Evolutionary conservation across 768 basidiomycete species (phyloP), one percentile per base, ranked within the genome.

Genomic region (Lactarius indigo): DNA sequence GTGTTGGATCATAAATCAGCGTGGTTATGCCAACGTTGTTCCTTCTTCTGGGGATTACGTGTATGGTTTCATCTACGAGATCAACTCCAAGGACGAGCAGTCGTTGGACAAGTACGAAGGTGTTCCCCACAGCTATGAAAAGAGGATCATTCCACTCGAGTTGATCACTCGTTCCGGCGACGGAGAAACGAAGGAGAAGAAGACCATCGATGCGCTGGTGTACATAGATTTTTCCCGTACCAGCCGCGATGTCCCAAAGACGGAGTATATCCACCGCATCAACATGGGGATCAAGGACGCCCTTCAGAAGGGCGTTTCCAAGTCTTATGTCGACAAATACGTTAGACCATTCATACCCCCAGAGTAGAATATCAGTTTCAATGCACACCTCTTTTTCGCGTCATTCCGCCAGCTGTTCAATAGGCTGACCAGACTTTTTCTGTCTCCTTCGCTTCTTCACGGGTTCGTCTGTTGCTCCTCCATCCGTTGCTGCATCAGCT

Each of bases 391-490:
- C 13, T 26, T 3, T 52, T 13, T n/a, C 5, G 12, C 37, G 23
- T 58, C 57, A 65, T 35, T 18, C 28, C 17, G 7, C 30, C 17
- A 15, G 5, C 47, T 59, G 26, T 18, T 57, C 57, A 18, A 31
- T 4, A 55, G 28, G 30, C n/a, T 67, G 69, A n/a, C 59, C 69
- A 13, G 57, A 39, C 30, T 77, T 82, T 63, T 78, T 80, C 60
- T 81, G 79, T 68, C 76, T 74, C 63, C 82, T 75, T 61, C 78
- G 79, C 71, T 79, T 83, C 71, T 78, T 82, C 66, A 70, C 68
- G 5, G 66, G 72, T 20, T 63, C 69, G 8, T 55, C 61, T 28
- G 28, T 23, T 30, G 62, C 18, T 17, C 69, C 69, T 17, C 42
- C 70, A 1, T 56, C 71, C 5, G 42, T 61, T 15, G 64, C 69